Conservation (phyloP, 2,329 filamentous ascomycete genomes). For the Xylaria sp. region DNA sequence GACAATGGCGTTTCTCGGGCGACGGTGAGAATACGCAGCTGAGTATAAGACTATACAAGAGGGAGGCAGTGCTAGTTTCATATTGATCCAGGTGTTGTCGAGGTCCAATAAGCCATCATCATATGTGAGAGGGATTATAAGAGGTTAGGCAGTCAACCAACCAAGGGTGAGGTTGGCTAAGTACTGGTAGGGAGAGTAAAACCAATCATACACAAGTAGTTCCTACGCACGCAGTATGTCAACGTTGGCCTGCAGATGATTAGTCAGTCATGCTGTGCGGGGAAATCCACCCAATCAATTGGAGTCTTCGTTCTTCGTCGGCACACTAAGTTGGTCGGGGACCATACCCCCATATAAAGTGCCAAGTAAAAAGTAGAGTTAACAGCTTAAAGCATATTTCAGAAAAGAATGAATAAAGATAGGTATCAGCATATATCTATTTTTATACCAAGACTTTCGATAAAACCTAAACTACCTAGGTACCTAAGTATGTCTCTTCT, state of each 20-base stretch:
- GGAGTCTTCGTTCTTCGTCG: not conserved
- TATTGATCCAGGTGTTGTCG: not conserved
- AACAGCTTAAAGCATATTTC: too few species aligned
- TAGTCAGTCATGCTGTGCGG: not conserved
- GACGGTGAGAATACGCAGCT: conserved; percentile 3
- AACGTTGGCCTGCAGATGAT: not conserved
- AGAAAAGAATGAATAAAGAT: too few species aligned
- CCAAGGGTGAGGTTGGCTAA: not conserved
- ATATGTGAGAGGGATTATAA: not conserved
- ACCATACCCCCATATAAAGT: too few species aligned
- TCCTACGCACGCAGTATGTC: not conserved
- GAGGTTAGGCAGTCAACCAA: not conserved
- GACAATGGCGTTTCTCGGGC: not conserved
- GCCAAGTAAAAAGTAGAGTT: too few species aligned
- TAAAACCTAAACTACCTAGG: too few species aligned
- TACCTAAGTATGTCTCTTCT: too few species aligned
- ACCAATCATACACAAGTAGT: not conserved
- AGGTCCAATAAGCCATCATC: not conserved
- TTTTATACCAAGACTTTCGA: too few species aligned
- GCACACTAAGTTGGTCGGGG: too few species aligned
- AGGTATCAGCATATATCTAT: too few species aligned
- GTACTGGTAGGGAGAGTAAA: too few species aligned
- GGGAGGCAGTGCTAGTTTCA: not conserved
- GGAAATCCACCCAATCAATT: not conserved
- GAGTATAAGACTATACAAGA: not conserved